Conservation (phyloP, 805 yeast genomes). For the Metschnikowia kofuensis region DNA sequence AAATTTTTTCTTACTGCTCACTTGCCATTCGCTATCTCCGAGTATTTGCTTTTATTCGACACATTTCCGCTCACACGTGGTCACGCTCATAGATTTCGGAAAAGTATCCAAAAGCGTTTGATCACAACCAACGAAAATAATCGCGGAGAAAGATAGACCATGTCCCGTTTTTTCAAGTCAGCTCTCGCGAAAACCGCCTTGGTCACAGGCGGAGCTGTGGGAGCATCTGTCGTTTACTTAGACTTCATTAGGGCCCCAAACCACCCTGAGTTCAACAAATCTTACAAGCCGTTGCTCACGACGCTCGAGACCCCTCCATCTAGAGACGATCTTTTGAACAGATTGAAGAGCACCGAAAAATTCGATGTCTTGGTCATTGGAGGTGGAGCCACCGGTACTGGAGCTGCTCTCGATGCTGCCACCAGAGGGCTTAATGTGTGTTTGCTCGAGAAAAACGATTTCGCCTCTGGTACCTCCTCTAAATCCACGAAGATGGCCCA, state of each 20-base stretch:
- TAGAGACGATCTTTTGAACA: conserved; percentile 50
- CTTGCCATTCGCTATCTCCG: not conserved
- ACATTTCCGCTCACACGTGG: not conserved
- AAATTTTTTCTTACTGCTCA: not conserved
- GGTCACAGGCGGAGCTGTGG: conserved; percentile 33
- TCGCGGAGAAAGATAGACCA: conserved; percentile 4
- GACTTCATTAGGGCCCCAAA: conserved; percentile 39
- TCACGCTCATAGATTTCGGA: not conserved
- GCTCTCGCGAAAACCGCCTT: conserved; percentile 30
- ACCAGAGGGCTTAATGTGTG: conserved; percentile 90
- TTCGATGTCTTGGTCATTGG: conserved; percentile 87
- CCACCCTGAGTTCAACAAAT: conserved; percentile 20
- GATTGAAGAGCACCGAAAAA: conserved; percentile 35
- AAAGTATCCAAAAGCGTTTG: not conserved
- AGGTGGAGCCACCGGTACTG: conserved; percentile 96
- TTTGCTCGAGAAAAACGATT: conserved; percentile 81
- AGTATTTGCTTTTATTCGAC: not conserved
- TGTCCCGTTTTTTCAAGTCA: conserved; percentile 20
- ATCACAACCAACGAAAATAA: not conserved
- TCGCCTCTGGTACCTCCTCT: conserved; percentile 90
- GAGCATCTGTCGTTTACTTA: conserved; percentile 37
- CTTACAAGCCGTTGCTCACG: conserved; percentile 45
- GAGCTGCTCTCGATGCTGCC: conserved; percentile 87
- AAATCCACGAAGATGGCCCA: conserved; percentile 95
- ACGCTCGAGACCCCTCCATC: conserved; percentile 51